A percentile compares a stretch with the other conserved stretches of the same genome.
phyloP scores from a whole-genome alignment of 495 filamentous ascomycete species.

The Melanomma pulvis-pyrius region DNA sequence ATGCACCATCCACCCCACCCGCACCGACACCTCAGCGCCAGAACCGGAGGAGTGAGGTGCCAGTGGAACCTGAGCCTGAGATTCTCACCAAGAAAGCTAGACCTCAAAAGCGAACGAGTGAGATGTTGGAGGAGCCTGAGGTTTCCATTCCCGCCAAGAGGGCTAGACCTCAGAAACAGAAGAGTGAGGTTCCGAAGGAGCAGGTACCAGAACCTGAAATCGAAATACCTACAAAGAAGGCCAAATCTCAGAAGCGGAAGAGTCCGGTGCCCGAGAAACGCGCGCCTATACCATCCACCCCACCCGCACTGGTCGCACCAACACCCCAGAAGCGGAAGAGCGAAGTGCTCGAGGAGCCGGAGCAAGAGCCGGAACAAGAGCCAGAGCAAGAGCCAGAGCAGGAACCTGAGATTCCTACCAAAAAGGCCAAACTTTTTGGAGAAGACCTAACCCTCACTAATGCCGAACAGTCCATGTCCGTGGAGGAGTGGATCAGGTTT shows the following conservation, averaged over 20 bases:
- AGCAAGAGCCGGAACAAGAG: background rate
- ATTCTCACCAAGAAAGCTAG: background rate
- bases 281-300: background rate
- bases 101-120: background rate
- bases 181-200: too few species aligned
- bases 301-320: background rate
- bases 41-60: background rate
- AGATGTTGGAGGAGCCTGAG: background rate
- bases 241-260: background rate
- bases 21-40: background rate
- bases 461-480: conserved; percentile 84
- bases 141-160: background rate
- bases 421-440: conserved; percentile 5
- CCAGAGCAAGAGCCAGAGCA: background rate
- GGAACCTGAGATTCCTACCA: conserved; percentile 49
- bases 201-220: background rate
- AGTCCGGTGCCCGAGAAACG: background rate
- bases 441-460: conserved; percentile 59
- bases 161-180: too few species aligned
- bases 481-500: conserved; percentile 87
- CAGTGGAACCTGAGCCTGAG: background rate
- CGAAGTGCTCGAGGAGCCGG: background rate
- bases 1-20: background rate
- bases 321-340: background rate
- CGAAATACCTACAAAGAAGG: background rate